Evolutionary conservation across 73 alveolate genomes (phyloP).

Genomic region (Blepharisma stoltei): DNA sequence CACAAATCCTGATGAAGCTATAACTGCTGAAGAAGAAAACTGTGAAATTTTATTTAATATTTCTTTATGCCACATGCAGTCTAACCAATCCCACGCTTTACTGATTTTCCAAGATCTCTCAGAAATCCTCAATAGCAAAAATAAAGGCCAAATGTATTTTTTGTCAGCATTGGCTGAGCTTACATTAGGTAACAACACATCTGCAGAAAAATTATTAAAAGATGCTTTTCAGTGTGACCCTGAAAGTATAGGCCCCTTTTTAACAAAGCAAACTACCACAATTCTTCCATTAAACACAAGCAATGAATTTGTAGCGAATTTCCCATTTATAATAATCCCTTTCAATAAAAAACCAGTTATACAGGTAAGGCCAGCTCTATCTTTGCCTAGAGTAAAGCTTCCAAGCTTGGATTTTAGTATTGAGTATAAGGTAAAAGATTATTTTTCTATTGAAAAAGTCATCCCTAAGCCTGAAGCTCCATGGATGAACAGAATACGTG

Average conservation of each 20-base stretch:
- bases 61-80: neutral
- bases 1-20: constrained; percentile 8
- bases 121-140: constrained; percentile 17
- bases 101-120: constrained; percentile 3
- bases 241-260: constrained; percentile 1
- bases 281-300: constrained; percentile 14
- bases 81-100: neutral
- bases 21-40: constrained; percentile 25
- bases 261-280: neutral
- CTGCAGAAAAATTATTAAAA: constrained; percentile 25
- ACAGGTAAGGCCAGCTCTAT: constrained; percentile 22
- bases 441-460: neutral
- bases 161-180: neutral
- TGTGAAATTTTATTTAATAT: constrained; percentile 23
- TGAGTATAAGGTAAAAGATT: neutral
- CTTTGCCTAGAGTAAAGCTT: neutral
- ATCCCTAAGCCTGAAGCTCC: constrained; percentile 26
- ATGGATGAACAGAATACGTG: constrained; percentile 9
- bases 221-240: constrained; percentile 26
- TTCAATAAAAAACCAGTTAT: neutral
- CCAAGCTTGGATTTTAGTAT: constrained; percentile 9
- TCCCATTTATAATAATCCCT: neutral
- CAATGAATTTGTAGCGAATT: neutral
- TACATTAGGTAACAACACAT: neutral
- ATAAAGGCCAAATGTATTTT: constrained; percentile 20